Conservation (phyloP, 192 early-diverging fungal genomes). For the Entomortierella lignicola region DNA sequence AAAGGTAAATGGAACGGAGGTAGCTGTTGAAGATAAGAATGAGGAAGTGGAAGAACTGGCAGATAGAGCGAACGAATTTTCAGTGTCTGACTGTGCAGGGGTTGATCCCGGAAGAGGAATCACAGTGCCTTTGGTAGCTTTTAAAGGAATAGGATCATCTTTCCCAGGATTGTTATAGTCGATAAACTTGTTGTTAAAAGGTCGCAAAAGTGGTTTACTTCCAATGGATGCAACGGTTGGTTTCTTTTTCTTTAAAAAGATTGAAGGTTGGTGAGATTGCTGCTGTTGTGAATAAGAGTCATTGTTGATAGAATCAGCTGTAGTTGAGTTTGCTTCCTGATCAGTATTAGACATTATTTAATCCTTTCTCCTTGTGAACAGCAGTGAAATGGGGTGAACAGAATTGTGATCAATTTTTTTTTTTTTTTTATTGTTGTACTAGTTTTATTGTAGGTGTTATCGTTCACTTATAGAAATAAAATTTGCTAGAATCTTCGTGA, state of each 20-base stretch:
- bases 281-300: neutral
- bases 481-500: no score
- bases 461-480: no score
- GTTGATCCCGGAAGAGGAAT: slow-evolving; percentile 4
- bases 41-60: neutral
- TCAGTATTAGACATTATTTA: no score
- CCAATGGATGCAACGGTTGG: slow-evolving; percentile 18
- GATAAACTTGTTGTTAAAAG: slow-evolving; percentile 17
- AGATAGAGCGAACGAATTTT: no score
- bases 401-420: no score
- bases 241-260: slow-evolving; percentile 18
- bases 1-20: slow-evolving; percentile 15
- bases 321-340: no score
- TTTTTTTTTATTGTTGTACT: no score
- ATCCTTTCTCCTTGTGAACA: no score
- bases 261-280: slow-evolving; percentile 7
- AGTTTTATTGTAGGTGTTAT: no score
- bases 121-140: neutral
- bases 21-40: neutral
- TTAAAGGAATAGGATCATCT: slow-evolving; percentile 7
- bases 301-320: no score
- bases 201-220: slow-evolving; percentile 13
- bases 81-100: neutral
- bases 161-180: slow-evolving; percentile 30
- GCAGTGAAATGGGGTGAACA: no score